phyloP scores from a whole-genome alignment of 78 protist species.

The Dictyostelium purpureum region DNA sequence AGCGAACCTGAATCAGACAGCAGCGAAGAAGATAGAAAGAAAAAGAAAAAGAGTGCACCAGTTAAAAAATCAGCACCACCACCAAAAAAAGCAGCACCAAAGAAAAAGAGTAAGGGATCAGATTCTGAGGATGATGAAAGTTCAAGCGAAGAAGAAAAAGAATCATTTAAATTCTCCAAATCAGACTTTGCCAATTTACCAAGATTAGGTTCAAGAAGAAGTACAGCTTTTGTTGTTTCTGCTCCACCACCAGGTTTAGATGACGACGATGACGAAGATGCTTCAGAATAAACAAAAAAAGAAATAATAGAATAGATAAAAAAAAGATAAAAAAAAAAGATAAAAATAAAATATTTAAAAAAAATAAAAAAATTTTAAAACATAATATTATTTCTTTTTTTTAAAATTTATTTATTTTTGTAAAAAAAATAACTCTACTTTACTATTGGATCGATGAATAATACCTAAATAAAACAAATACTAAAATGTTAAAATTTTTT shows the following conservation, averaged over 20 bases:
- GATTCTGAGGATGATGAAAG: neutral
- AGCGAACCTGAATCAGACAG: neutral
- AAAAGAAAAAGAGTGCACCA: neutral
- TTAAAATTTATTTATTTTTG: too few relatives aligned
- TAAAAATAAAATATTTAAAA: neutral
- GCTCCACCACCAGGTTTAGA: neutral
- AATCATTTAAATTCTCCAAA: neutral
- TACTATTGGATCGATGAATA: too few relatives aligned
- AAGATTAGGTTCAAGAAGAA: slow-evolving; percentile 25
- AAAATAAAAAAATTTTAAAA: neutral
- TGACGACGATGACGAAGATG: neutral
- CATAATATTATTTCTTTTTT: too few relatives aligned
- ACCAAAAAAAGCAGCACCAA: neutral
- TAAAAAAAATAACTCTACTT: neutral
- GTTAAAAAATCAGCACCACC: slow-evolving; percentile 6
- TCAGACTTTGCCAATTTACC: neutral
- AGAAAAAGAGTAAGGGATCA: neutral
- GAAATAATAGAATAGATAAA: neutral
- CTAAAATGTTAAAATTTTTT: too few relatives aligned
- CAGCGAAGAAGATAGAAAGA: slow-evolving; percentile 18
- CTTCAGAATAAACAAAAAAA: neutral
- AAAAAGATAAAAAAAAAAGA: neutral
- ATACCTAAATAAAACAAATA: too few relatives aligned
- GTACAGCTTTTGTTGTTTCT: neutral
- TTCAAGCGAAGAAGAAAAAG: neutral